A percentile compares a stretch with the other conserved stretches of the same genome.
These are phyloP conservation scores for Cytidiella melzeri DNA, from an alignment of 768 basidiomycete genomes.

Conservation along the genomic window DNA sequence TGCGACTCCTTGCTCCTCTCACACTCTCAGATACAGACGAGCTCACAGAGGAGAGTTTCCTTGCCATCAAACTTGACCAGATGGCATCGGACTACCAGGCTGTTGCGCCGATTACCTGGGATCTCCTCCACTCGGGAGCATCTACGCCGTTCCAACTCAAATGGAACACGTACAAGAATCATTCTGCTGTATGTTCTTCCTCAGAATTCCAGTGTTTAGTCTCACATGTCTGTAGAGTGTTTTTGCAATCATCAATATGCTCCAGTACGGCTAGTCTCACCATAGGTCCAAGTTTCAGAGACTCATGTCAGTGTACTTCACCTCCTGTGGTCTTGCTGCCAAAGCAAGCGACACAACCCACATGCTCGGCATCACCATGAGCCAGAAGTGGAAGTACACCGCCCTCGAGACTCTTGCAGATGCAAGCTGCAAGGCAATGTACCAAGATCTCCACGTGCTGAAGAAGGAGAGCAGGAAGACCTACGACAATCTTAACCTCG, in stretches of 20 bases:
- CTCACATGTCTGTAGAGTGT: slow-evolving; percentile 1
- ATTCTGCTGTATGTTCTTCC: slow-evolving; percentile 1
- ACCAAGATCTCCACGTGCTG: slow-evolving; percentile 22
- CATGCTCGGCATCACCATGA: slow-evolving; percentile 33
- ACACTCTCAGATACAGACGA: neutral
- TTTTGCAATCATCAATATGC: neutral
- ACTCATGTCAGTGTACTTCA: slow-evolving; percentile 30
- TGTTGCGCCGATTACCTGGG: slow-evolving; percentile 7
- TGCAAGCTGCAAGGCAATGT: slow-evolving; percentile 21
- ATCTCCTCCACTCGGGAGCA: slow-evolving; percentile 1
- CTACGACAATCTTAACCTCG: slow-evolving; percentile 34
- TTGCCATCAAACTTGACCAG: slow-evolving; percentile 3
- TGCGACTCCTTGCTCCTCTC: neutral
- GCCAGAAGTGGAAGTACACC: no score
- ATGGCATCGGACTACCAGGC: neutral
- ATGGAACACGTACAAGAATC: slow-evolving; percentile 4
- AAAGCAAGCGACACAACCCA: slow-evolving; percentile 33
- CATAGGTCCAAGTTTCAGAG: slow-evolving; percentile 20
- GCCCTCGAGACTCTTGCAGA: slow-evolving; percentile 1
- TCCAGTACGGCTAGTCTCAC: slow-evolving; percentile 4
- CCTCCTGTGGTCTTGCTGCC: no score
- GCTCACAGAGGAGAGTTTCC: slow-evolving; percentile 1
- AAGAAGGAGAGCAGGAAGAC: no score
- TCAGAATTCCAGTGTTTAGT: neutral
- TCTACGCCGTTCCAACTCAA: slow-evolving; percentile 5